phyloP scores from a whole-genome alignment of 163 green algal genomes.

The Scenedesmus sp. region DNA sequence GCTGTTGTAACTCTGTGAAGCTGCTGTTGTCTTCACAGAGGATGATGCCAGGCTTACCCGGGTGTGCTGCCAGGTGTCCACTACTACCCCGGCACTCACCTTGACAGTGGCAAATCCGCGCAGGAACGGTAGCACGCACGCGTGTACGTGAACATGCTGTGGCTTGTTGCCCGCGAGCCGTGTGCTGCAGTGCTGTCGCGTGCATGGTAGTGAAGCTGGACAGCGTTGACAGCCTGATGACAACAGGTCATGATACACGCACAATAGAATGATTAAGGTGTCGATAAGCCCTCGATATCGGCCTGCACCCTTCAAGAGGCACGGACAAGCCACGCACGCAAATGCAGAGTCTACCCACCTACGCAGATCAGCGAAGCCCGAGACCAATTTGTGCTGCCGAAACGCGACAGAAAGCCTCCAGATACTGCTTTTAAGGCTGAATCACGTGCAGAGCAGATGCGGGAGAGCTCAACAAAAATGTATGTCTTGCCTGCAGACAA shows the following conservation, averaged over 20 bases:
- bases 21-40: not conserved
- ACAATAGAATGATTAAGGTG: not conserved
- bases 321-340: not conserved
- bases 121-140: not conserved
- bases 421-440: too few species aligned
- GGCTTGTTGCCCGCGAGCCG: not conserved
- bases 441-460: too few species aligned
- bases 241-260: not conserved
- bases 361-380: not conserved
- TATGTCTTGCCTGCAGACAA: too few species aligned
- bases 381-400: not conserved
- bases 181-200: not conserved
- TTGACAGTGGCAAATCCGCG: not conserved
- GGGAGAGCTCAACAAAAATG: too few species aligned
- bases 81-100: not conserved
- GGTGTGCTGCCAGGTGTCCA: not conserved
- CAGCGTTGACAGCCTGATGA: not conserved
- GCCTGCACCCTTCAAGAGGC: not conserved
- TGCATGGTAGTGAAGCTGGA: not conserved
- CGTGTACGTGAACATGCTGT: not conserved
- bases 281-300: not conserved
- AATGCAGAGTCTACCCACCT: not conserved
- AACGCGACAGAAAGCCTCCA: too few species aligned
- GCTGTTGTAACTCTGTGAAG: not conserved
- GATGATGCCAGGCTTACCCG: not conserved